These are phyloP conservation scores for Pueraria montana DNA, from an alignment of 306 rosid genomes.

Conservation along the genomic window DNA sequence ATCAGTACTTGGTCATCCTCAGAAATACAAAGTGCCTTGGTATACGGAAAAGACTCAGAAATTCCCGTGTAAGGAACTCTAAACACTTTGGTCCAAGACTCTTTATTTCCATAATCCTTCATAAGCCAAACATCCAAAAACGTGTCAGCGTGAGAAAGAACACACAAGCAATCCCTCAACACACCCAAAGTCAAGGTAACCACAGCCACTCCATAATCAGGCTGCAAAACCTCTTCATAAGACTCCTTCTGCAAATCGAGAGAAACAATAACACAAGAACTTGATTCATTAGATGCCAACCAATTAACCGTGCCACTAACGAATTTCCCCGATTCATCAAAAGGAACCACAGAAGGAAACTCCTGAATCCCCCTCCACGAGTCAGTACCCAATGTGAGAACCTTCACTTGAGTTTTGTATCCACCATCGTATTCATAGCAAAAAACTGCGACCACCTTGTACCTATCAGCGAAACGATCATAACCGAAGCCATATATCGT, in stretches of 20 bases:
- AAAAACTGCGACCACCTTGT: conserved; percentile 48
- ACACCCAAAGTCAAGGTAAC: neutral
- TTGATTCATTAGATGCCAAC: neutral
- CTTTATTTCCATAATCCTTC: conserved; percentile 53
- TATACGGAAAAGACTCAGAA: neutral
- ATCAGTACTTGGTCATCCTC: conserved; percentile 47
- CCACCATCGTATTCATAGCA: neutral
- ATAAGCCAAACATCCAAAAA: conserved; percentile 47
- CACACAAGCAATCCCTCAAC: conserved; percentile 41
- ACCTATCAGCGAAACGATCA: conserved; percentile 39
- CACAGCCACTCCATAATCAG: conserved; percentile 32
- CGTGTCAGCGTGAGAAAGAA: neutral
- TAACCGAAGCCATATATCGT: conserved; percentile 48
- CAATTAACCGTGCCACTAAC: conserved; percentile 57
- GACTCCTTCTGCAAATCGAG: conserved; percentile 53
- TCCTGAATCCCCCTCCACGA: conserved; percentile 49
- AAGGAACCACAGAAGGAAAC: conserved; percentile 1
- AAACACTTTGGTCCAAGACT: conserved; percentile 53
- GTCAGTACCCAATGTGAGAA: conserved; percentile 39
- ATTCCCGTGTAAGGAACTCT: neutral
- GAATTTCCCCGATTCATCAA: conserved; percentile 4
- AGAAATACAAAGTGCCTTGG: conserved; percentile 13
- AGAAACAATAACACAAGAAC: conserved; percentile 36
- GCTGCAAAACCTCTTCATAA: conserved; percentile 42
- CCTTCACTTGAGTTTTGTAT: conserved; percentile 22